Evolutionary conservation across 352 stramenopile species (phyloP), one percentile per base, ranked within the genome.

Genomic region (Globisporangium camurandrum): DNA sequence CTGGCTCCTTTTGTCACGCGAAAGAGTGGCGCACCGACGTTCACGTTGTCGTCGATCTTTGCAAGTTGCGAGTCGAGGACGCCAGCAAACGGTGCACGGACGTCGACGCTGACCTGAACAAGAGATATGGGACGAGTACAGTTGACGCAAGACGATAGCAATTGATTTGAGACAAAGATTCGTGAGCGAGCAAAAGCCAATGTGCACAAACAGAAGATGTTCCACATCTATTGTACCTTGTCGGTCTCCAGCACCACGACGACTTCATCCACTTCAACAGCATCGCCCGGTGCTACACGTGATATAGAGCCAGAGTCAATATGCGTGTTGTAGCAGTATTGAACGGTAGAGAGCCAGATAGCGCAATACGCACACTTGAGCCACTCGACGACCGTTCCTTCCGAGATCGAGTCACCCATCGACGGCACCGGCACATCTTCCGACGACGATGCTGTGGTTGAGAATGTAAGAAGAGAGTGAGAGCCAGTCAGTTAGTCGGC

Each of bases 191-290:
- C n/a, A 36, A 36, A 24, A 37, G 36, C 4, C 0, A 46, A 41
- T 39, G 33, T 12, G 4, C 17, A 4, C 16, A 20, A 1, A 17
- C 3, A 28, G 44, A 4, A 24, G 33, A 43, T 12, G 17, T 7
- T 1, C 14, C 14, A 16, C 33, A 33, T 1, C n/a, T n/a, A n/a
- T 1, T 27, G 22, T 9, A 99, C 95, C 79, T 99, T 99, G 70
- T 99, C 97, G 5, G 96, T 99, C 78, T 99, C 97, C 9, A 99
- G 65, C 7, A 98, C 86, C 16, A 98, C 85, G 14, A 99, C 89
- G 27, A 99, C 95, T 39, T 99, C 96, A 68, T 99, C 96, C 6
- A 74, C 78, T 26, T 95, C 70, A 30, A 99, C 87, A 33, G 84
- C 94, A 54, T 99, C 96, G 37, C 97, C 97, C 5, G 88, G 74